phyloP scores from a whole-genome alignment of 306 rosid genomes.

The Comarum palustre region DNA sequence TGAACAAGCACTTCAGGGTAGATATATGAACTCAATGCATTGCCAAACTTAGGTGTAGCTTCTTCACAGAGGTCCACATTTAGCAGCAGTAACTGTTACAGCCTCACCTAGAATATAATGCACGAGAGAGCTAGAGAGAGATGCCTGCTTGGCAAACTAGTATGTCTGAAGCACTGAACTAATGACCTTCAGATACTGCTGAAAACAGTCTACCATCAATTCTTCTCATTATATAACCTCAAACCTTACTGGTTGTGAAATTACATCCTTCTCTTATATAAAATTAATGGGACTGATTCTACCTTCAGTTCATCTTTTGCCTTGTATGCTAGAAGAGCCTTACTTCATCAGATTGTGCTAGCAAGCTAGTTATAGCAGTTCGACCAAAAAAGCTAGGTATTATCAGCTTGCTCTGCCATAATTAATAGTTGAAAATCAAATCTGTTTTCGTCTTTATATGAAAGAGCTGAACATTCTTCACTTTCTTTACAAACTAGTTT shows the following conservation, averaged over 20 bases:
- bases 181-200: background rate
- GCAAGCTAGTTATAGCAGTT: background rate
- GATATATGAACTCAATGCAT: background rate
- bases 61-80: background rate
- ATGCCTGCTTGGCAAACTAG: background rate
- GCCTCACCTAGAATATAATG: background rate
- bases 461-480: background rate
- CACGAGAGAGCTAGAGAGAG: background rate
- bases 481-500: background rate
- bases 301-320: background rate
- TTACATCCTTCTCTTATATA: background rate
- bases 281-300: background rate
- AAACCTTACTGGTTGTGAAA: background rate
- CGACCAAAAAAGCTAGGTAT: too few species aligned
- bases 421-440: too few species aligned
- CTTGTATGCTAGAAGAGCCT: too few species aligned
- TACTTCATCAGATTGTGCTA: too few species aligned
- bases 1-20: background rate
- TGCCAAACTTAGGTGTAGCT: background rate
- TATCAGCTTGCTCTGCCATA: too few species aligned
- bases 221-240: background rate
- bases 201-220: background rate
- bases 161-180: background rate
- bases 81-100: background rate
- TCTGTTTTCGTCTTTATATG: too few species aligned